phyloP scores from a whole-genome alignment of 805 yeast genomes.

The Ogataea nonfermentans region DNA sequence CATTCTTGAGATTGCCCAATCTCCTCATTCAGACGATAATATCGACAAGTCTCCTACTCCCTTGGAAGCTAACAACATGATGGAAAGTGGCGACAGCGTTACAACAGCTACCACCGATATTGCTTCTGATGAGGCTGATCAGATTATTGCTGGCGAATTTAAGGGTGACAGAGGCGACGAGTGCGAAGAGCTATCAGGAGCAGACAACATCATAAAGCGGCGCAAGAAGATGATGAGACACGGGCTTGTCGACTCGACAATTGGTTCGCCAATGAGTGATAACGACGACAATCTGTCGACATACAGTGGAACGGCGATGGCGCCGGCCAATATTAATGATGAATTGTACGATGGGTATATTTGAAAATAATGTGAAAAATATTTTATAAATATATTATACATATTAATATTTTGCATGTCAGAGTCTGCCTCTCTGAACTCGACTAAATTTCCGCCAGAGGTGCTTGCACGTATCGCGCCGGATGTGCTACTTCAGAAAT shows the following conservation, averaged over 20 bases:
- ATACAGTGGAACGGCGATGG: conserved; percentile 29
- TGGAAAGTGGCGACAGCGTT: conserved; percentile 4
- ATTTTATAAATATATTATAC: neutral
- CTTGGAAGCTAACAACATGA: neutral
- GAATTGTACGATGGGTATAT: conserved; percentile 16
- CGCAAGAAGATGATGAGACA: conserved; percentile 23
- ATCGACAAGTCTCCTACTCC: conserved; percentile 11
- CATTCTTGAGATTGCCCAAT: neutral
- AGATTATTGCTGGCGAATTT: conserved; percentile 5
- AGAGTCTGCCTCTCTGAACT: conserved; percentile 25
- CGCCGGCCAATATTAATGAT: conserved; percentile 22
- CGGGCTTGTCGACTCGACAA: conserved; percentile 22
- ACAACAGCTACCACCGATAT: conserved; percentile 9
- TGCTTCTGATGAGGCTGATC: conserved; percentile 13
- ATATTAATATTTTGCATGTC: conserved; percentile 1
- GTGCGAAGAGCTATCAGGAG: neutral
- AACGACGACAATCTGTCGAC: conserved; percentile 33
- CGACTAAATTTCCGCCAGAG: conserved; percentile 73
- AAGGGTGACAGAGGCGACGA: conserved; percentile 6
- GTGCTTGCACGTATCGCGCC: conserved; percentile 85
- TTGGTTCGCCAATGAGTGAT: conserved; percentile 32
- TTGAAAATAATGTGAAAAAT: conserved; percentile 3
- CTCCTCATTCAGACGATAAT: conserved; percentile 1
- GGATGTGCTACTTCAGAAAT: conserved; percentile 76
- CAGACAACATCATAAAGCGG: conserved; percentile 20